Evolutionary conservation across 2,329 filamentous ascomycete species (phyloP).

Genomic region (Penicillium sp.): DNA sequence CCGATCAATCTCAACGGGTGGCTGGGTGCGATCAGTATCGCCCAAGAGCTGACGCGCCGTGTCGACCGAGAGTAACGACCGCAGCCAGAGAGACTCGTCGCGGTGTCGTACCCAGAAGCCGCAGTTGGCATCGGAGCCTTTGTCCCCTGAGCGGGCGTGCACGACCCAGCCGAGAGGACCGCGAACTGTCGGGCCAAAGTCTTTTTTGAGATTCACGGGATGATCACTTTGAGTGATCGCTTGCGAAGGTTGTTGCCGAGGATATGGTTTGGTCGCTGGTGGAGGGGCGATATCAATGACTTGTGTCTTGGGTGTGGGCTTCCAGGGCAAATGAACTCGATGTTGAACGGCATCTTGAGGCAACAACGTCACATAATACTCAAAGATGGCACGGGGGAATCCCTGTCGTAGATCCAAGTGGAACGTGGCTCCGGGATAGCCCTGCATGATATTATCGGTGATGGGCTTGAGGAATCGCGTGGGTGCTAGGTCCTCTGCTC

Average conservation of each 20-base stretch:
- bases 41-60: slow-evolving; percentile 23
- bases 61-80: slow-evolving; percentile 23
- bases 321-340: slow-evolving; percentile 28
- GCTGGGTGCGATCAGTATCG: slow-evolving; percentile 6
- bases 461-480: slow-evolving; percentile 38
- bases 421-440: slow-evolving; percentile 40
- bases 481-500: slow-evolving; percentile 38
- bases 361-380: slow-evolving; percentile 32
- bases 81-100: slow-evolving; percentile 49
- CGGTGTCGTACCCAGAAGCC: slow-evolving; percentile 48
- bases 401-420: slow-evolving; percentile 37
- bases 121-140: slow-evolving; percentile 48
- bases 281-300: slow-evolving; percentile 23
- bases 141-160: slow-evolving; percentile 46
- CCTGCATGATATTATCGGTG: slow-evolving; percentile 45
- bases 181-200: slow-evolving; percentile 29
- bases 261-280: slow-evolving; percentile 22
- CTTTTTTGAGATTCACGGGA: slow-evolving; percentile 12
- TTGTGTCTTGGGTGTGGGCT: slow-evolving; percentile 26
- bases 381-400: slow-evolving; percentile 35
- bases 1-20: slow-evolving; percentile 40
- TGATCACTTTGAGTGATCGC: slow-evolving; percentile 12
- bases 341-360: slow-evolving; percentile 29
- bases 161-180: slow-evolving; percentile 38
- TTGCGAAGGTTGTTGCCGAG: slow-evolving; percentile 24